phyloP scores from a whole-genome alignment of 768 basidiomycete species.

The Serendipita sp. region DNA sequence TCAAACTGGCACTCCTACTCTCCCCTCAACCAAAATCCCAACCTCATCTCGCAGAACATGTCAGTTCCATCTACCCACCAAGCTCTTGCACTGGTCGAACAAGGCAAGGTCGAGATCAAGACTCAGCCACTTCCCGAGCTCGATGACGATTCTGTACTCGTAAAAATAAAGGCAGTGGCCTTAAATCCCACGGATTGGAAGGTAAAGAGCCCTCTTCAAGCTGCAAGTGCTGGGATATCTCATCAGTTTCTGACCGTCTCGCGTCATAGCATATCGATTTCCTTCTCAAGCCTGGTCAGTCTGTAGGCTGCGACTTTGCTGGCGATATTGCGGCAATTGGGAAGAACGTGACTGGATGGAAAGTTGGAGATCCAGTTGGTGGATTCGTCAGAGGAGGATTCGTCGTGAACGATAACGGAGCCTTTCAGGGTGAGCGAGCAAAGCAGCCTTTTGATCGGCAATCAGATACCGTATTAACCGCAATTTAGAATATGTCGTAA shows the following conservation, averaged over 20 bases:
- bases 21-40: no score
- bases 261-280: constrained; percentile 9
- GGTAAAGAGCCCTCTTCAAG: background rate
- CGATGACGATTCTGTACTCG: constrained; percentile 4
- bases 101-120: constrained; percentile 7
- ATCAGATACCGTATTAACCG: background rate
- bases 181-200: constrained; percentile 14
- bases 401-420: constrained; percentile 10
- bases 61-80: constrained; percentile 1
- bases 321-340: constrained; percentile 14
- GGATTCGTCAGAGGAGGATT: constrained; percentile 12
- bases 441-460: background rate
- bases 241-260: background rate
- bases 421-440: constrained; percentile 12
- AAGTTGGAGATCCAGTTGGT: constrained; percentile 13
- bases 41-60: background rate
- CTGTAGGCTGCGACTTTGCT: constrained; percentile 13
- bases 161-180: constrained; percentile 8
- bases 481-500: constrained; percentile 11
- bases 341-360: constrained; percentile 11
- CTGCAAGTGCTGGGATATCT: no score
- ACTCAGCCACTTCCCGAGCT: constrained; percentile 7
- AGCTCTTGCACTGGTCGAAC: constrained; percentile 6
- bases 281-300: constrained; percentile 11
- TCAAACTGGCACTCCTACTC: no score